Evolutionary conservation across 1,139 yeast species (phyloP), one percentile per base, ranked within the genome.

Genomic region (Debaryomyces sp.): DNA sequence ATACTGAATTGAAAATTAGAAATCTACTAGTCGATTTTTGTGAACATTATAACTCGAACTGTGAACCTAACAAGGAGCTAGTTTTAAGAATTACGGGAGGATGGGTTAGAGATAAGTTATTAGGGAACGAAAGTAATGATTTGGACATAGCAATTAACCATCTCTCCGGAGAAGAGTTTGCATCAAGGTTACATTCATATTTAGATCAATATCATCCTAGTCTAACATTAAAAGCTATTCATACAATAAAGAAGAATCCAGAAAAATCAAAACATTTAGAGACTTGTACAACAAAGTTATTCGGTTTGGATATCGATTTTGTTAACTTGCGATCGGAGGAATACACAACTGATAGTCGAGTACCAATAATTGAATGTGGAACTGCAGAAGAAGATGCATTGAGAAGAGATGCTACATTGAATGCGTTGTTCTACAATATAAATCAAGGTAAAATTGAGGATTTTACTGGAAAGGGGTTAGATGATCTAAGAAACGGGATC

Each of bases 251-350:
- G 55, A 85, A 85, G 66, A 94, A 95, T 64, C 99, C 99, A 0
- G 97, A 88, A 55, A 92, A 92, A 66, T 88, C 96, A 1, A 95
- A 94, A 68, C 99, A 94, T 70, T 71, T 94, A 56, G 99, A 95
- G 61, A 95, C 99, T 0, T 96, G 98, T 39, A 94, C 98, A 6
- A 91, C 97, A 2, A 87, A 84, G 59, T 68, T 94, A 18, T 89
- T 80, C 63, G 96, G 85, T 0, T 67, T 87, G 24, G 97, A 90
- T 58, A 81, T 94, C 44, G 99, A 94, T 68, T 90, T 94, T 66
- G 99, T 95, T 45, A 94, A 94, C 64, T 73, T 94, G 54, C 73
- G 99, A 54, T 85, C 87, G 37, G 99, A 95, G 62, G 87, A 82
- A 59, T 95, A 94, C 62, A 84, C 96, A 0, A 81, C 77, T 22